phyloP scores from a whole-genome alignment of 2,329 filamentous ascomycete genomes.

The Clonostachys solani region DNA sequence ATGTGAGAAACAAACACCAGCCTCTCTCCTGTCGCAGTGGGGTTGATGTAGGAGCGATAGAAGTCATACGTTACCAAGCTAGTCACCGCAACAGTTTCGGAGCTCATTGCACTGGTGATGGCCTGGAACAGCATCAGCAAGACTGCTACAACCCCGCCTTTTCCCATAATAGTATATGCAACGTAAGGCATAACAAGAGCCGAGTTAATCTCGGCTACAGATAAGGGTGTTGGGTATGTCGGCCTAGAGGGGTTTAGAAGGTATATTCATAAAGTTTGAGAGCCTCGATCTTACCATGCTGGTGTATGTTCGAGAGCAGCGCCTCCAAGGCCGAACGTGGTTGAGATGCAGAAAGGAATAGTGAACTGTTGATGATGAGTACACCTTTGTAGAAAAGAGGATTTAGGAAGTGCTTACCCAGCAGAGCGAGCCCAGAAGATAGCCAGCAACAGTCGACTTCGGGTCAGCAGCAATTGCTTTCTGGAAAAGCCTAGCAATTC shows the following conservation, averaged over 20 bases:
- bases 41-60: constrained; percentile 84
- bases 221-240: constrained; percentile 69
- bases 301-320: constrained; percentile 65
- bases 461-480: constrained; percentile 88
- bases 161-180: constrained; percentile 77
- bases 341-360: constrained; percentile 85
- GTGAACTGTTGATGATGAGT: constrained; percentile 55
- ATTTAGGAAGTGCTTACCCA: constrained; percentile 34
- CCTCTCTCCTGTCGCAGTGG: constrained; percentile 66
- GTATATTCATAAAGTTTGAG: too few relatives aligned
- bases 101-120: constrained; percentile 78
- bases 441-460: constrained; percentile 81
- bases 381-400: too few relatives aligned
- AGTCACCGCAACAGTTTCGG: constrained; percentile 82
- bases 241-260: constrained; percentile 59
- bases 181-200: constrained; percentile 84
- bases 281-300: too few relatives aligned
- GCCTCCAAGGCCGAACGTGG: constrained; percentile 80
- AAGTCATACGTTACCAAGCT: constrained; percentile 85
- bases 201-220: constrained; percentile 69
- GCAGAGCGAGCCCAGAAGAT: constrained; percentile 78
- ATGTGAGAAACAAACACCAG: constrained; percentile 78
- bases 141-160: constrained; percentile 74
- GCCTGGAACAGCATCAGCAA: constrained; percentile 87
- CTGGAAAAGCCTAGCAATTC: constrained; percentile 26